These are phyloP conservation scores for Kwoniella shivajii DNA, from an alignment of 1,284 basidiomycete genomes.

Conservation along the genomic window DNA sequence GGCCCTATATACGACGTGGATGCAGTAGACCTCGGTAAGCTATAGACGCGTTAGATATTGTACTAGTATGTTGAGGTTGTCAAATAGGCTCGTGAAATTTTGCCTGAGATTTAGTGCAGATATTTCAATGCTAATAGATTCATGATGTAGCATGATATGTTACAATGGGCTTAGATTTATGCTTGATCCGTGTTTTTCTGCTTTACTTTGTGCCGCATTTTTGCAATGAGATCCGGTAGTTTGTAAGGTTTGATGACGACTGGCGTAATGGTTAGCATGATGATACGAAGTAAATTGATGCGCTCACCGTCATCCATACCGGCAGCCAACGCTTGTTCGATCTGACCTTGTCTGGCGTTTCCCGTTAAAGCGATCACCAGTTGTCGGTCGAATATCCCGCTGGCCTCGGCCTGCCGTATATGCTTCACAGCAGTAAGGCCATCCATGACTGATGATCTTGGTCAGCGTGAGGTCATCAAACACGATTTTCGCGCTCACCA, in stretches of 20 bases:
- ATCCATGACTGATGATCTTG: slow-evolving; percentile 20
- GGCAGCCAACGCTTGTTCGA: slow-evolving; percentile 26
- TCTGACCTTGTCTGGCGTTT: slow-evolving; percentile 32
- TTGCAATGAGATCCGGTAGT: slow-evolving; percentile 21
- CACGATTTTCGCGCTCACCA: neutral
- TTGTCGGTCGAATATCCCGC: slow-evolving; percentile 15
- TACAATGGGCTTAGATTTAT: too few species aligned
- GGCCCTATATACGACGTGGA: slow-evolving; percentile 19
- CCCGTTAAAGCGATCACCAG: slow-evolving; percentile 35
- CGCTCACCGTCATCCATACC: slow-evolving; percentile 39
- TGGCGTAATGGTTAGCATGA: neutral
- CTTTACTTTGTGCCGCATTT: slow-evolving; percentile 1
- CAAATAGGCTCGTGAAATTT: too few species aligned
- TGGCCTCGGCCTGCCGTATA: slow-evolving; percentile 21
- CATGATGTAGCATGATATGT: too few species aligned
- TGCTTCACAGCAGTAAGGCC: slow-evolving; percentile 24
- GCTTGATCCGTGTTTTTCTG: too few species aligned
- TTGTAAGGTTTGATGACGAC: slow-evolving; percentile 32
- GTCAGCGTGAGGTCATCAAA: neutral
- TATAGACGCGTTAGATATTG: neutral
- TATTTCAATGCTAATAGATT: too few species aligned
- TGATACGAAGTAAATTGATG: neutral
- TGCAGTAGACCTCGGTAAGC: slow-evolving; percentile 6
- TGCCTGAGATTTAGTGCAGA: too few species aligned
- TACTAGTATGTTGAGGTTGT: too few species aligned